Evolutionary conservation across 345 rosid species (phyloP).

Genomic region (Dimocarpus longan): DNA sequence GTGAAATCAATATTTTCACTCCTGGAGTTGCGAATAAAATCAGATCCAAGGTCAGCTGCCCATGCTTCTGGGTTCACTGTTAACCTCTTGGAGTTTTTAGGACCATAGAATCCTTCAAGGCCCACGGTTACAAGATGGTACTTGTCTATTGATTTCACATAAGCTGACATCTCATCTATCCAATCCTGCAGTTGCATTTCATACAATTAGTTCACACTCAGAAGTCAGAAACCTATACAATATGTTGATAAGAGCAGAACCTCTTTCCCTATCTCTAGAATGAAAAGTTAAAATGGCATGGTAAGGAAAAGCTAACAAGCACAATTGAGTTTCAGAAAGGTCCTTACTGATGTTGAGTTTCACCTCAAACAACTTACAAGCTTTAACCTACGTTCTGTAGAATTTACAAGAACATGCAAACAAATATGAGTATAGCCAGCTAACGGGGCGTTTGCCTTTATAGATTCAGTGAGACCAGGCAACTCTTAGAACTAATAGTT

Average conservation of each 20-base stretch:
- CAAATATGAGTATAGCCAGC: not conserved
- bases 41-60: constrained; percentile 87
- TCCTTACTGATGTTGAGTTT: not conserved
- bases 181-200: constrained; percentile 60
- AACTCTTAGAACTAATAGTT: not conserved
- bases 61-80: constrained; percentile 79
- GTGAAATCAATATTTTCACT: constrained; percentile 67
- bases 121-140: constrained; percentile 90
- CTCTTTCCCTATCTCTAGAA: not conserved
- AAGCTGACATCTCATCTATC: constrained; percentile 87
- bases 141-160: constrained; percentile 79
- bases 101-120: constrained; percentile 95
- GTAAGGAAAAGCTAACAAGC: not conserved
- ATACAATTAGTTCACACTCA: constrained; percentile 1
- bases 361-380: not conserved
- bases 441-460: not conserved
- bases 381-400: not conserved
- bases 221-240: constrained; percentile 4
- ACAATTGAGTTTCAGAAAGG: not conserved
- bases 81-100: constrained; percentile 68
- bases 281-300: not conserved
- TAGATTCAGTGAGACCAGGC: not conserved
- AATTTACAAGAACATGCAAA: not conserved
- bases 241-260: not conserved
- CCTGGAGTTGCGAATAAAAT: constrained; percentile 77